Percentiles rank a stretch among this genome's conserved stretches.
Evolutionary conservation across 2,329 filamentous ascomycete genomes (phyloP).

Genomic region (Xylariaceae sp.): DNA sequence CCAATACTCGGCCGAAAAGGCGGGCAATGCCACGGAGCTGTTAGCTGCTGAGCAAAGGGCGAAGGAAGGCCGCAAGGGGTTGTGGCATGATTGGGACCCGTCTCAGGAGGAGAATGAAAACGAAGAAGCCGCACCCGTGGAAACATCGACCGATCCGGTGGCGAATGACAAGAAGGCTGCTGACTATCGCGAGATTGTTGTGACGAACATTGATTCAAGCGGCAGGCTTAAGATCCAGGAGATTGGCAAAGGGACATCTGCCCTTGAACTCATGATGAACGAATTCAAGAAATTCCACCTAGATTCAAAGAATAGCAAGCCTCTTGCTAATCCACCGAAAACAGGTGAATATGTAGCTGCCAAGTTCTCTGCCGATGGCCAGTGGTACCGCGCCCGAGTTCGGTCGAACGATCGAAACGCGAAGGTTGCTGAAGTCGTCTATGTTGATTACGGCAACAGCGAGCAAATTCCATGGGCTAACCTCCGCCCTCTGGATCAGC

Average conservation of each 20-base stretch:
- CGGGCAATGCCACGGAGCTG: constrained; percentile 85
- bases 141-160: constrained; percentile 57
- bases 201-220: constrained; percentile 86
- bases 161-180: constrained; percentile 68
- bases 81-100: constrained; percentile 96
- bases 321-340: constrained; percentile 80
- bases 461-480: constrained; percentile 86
- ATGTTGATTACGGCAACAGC: constrained; percentile 95
- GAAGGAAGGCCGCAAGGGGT: constrained; percentile 83
- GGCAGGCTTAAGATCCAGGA: constrained; percentile 90
- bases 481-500: constrained; percentile 79
- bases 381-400: constrained; percentile 94
- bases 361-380: constrained; percentile 84
- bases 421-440: constrained; percentile 88
- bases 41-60: constrained; percentile 86
- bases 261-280: constrained; percentile 85
- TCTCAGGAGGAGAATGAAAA: constrained; percentile 75
- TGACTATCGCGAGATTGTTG: constrained; percentile 92
- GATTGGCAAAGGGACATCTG: constrained; percentile 82
- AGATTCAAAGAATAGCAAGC: constrained; percentile 77
- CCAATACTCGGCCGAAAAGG: constrained; percentile 93
- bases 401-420: constrained; percentile 90
- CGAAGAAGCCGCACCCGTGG: constrained; percentile 57
- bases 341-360: constrained; percentile 90
- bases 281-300: constrained; percentile 91